Evolutionary conservation across 2,329 filamentous ascomycete species (phyloP).

Genomic region (Ophiosphaerella narmari): DNA sequence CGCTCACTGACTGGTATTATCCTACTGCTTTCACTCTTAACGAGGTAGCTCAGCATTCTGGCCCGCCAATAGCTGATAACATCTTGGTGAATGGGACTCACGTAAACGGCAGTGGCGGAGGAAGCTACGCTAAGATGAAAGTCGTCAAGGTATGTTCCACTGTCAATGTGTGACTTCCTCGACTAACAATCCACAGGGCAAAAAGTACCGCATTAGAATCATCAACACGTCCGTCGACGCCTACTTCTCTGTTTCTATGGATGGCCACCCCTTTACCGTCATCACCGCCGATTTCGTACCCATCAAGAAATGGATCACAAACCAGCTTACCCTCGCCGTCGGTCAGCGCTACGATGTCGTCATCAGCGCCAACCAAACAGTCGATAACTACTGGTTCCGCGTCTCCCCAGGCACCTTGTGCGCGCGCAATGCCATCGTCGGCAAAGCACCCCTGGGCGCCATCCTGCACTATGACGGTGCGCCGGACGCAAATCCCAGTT

Average conservation of each 20-base stretch:
- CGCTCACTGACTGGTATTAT: slow-evolving; percentile 68
- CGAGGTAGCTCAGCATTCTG: slow-evolving; percentile 36
- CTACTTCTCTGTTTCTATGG: slow-evolving; percentile 41
- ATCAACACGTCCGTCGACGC: slow-evolving; percentile 57
- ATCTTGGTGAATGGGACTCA: slow-evolving; percentile 62
- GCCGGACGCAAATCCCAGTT: slow-evolving; percentile 42
- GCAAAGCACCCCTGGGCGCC: slow-evolving; percentile 42
- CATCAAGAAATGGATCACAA: slow-evolving; percentile 45
- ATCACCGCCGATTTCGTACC: slow-evolving; percentile 52
- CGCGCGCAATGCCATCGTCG: slow-evolving; percentile 31
- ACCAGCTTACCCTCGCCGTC: slow-evolving; percentile 42
- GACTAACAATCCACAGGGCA: slow-evolving; percentile 41
- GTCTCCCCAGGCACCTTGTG: slow-evolving; percentile 44
- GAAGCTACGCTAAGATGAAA: slow-evolving; percentile 40
- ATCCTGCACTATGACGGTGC: slow-evolving; percentile 48
- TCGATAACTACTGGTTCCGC: slow-evolving; percentile 54
- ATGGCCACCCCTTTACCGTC: slow-evolving; percentile 50
- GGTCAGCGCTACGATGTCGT: slow-evolving; percentile 55
- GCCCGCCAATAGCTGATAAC: slow-evolving; percentile 51
- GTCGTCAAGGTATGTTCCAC: slow-evolving; percentile 37
- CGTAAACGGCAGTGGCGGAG: slow-evolving; percentile 48
- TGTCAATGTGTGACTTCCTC: background rate
- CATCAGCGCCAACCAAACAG: slow-evolving; percentile 51
- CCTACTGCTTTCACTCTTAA: slow-evolving; percentile 36
- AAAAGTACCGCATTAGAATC: slow-evolving; percentile 62